These are phyloP conservation scores for Myriosclerotinia curreyana DNA, from an alignment of 2,329 filamentous ascomycete species.

Conservation along the genomic window DNA sequence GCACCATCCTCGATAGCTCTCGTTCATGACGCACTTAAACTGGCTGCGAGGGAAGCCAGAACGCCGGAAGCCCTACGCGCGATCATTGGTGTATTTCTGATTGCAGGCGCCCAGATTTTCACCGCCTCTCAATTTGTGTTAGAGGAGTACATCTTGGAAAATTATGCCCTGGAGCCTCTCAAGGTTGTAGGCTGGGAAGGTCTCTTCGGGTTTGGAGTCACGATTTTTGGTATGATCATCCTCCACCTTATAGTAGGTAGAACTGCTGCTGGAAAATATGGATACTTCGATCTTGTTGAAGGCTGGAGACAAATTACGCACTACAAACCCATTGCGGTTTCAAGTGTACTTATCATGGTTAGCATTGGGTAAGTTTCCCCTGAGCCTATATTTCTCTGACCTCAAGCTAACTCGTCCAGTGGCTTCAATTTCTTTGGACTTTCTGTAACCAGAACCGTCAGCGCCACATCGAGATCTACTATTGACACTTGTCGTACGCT, in stretches of 20 bases:
- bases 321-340: conserved; percentile 67
- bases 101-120: conserved; percentile 93
- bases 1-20: conserved; percentile 41
- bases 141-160: conserved; percentile 87
- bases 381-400: not conserved
- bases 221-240: conserved; percentile 72
- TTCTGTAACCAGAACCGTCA: conserved; percentile 84
- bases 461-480: conserved; percentile 88
- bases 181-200: conserved; percentile 96
- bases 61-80: conserved; percentile 62
- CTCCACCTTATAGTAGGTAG: conserved; percentile 74
- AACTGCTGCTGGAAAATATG: conserved; percentile 69
- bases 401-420: conserved; percentile 45
- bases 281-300: conserved; percentile 87
- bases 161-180: conserved; percentile 71
- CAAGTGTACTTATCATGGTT: conserved; percentile 90
- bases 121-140: conserved; percentile 95
- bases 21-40: conserved; percentile 44
- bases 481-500: conserved; percentile 97
- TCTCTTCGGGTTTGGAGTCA: conserved; percentile 81
- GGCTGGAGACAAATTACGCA: conserved; percentile 77
- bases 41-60: conserved; percentile 43
- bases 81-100: conserved; percentile 80
- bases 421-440: conserved; percentile 99
- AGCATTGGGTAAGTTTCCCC: conserved; percentile 75